phyloP scores from a whole-genome alignment of 768 basidiomycete species.

The Auriscalpium orientale region DNA sequence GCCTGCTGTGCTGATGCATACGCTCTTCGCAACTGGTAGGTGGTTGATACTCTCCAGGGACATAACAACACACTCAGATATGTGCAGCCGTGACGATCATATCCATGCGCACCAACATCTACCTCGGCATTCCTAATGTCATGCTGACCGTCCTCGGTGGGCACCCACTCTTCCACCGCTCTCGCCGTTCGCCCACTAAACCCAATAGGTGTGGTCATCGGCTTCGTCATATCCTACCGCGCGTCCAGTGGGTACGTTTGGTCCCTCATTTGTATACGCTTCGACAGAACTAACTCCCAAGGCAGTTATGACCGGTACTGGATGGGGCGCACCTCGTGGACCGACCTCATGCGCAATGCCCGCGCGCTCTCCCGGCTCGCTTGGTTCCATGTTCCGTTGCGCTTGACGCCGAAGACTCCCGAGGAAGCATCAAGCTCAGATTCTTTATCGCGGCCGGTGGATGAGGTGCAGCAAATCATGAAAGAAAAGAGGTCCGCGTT shows the following conservation, averaged over 20 bases:
- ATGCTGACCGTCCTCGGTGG: conserved; percentile 58
- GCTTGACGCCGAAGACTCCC: conserved; percentile 32
- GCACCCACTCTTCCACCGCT: conserved; percentile 6
- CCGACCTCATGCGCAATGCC: conserved; percentile 44
- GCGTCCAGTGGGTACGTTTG: conserved; percentile 46
- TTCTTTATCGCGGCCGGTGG: conserved; percentile 22
- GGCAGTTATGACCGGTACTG: conserved; percentile 57
- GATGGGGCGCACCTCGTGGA: conserved; percentile 47
- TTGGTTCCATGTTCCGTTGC: conserved; percentile 56
- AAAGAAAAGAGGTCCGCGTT: conserved; percentile 53
- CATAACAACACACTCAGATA: not conserved
- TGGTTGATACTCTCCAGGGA: not conserved
- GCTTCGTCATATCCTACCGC: conserved; percentile 53
- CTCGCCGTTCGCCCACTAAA: not conserved
- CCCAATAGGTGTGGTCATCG: conserved; percentile 47
- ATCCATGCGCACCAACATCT: conserved; percentile 31
- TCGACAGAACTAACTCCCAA: too few relatives aligned
- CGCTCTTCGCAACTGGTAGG: conserved; percentile 45
- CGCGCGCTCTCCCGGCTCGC: conserved; percentile 45
- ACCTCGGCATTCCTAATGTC: conserved; percentile 43
- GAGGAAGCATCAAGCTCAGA: conserved; percentile 24
- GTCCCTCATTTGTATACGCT: too few relatives aligned
- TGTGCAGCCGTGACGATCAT: conserved; percentile 34
- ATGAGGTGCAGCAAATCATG: conserved; percentile 47
- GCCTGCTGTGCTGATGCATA: conserved; percentile 60